Evolutionary conservation across 352 stramenopile genomes (phyloP).

Genomic region (Phytophthora multivora): DNA sequence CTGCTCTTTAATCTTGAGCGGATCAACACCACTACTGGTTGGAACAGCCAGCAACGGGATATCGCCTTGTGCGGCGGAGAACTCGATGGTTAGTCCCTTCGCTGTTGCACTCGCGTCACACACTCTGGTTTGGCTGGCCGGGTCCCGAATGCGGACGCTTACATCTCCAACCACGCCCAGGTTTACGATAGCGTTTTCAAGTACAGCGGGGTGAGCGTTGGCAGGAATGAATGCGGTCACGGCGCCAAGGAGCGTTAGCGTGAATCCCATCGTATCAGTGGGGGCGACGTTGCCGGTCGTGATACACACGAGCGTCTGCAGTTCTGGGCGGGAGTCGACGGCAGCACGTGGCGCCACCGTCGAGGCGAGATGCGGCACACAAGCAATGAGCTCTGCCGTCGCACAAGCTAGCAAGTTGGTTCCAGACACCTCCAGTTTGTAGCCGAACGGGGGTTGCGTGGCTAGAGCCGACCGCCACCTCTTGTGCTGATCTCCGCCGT

Average conservation of each 20-base stretch:
- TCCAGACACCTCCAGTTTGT: constrained; percentile 60
- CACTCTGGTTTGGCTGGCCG: constrained; percentile 42
- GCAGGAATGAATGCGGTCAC: constrained; percentile 37
- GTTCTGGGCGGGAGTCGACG: constrained; percentile 48
- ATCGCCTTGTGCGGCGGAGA: constrained; percentile 60
- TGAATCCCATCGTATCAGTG: constrained; percentile 47
- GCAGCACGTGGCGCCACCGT: constrained; percentile 49
- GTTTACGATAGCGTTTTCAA: constrained; percentile 41
- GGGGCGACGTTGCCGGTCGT: constrained; percentile 19
- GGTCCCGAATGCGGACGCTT: constrained; percentile 45
- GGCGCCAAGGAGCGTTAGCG: constrained; percentile 58
- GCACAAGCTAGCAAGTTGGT: constrained; percentile 68
- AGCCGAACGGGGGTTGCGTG: constrained; percentile 29
- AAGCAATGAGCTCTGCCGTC: constrained; percentile 41
- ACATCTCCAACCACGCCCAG: constrained; percentile 68
- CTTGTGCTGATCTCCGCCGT: constrained; percentile 64
- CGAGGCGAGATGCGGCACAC: constrained; percentile 49
- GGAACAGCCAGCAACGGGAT: constrained; percentile 35
- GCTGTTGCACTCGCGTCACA: constrained; percentile 44
- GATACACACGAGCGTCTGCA: constrained; percentile 65
- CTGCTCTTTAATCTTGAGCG: constrained; percentile 38
- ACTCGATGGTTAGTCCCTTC: constrained; percentile 53
- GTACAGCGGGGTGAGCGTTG: constrained; percentile 32
- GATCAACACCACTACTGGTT: neutral
- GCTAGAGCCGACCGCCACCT: constrained; percentile 51